These are phyloP conservation scores for Noccaea bulbosa DNA, from an alignment of 345 rosid species.

Conservation along the genomic window DNA sequence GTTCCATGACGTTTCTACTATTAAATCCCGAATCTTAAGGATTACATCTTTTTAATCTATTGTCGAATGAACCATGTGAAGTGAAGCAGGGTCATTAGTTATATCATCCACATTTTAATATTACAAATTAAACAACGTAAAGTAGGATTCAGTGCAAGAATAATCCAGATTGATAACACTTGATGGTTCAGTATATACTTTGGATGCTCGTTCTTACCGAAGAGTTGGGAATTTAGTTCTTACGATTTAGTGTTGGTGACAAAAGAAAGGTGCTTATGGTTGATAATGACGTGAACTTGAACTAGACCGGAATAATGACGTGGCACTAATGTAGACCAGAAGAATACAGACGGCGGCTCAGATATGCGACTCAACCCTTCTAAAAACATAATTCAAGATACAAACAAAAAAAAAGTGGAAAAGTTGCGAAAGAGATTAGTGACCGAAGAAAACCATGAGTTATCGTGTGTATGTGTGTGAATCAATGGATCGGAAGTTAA, in stretches of 20 bases:
- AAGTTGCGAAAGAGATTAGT: constrained; percentile 16
- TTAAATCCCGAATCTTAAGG: constrained; percentile 9
- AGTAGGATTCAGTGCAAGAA: too few relatives aligned
- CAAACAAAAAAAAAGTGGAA: constrained; percentile 32
- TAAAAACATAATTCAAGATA: constrained; percentile 27
- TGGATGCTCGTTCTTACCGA: background rate
- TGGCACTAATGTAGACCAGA: background rate
- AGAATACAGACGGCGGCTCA: background rate
- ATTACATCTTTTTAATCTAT: background rate
- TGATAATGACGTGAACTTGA: background rate
- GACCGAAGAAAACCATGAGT: constrained; percentile 8
- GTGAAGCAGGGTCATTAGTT: constrained; percentile 4
- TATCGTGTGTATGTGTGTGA: constrained; percentile 25
- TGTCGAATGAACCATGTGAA: background rate
- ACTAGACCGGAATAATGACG: background rate
- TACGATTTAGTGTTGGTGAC: background rate
- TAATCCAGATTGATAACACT: too few relatives aligned
- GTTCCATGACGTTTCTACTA: too few relatives aligned
- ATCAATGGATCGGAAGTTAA: constrained; percentile 20
- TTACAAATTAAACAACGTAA: too few relatives aligned
- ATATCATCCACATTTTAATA: background rate
- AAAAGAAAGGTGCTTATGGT: background rate
- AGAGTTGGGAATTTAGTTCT: background rate
- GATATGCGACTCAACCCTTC: constrained; percentile 17
- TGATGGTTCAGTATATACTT: background rate